Evolutionary conservation across 352 stramenopile species (phyloP), one percentile per base, ranked within the genome.

Genomic region (Saprolegnia diclina): DNA sequence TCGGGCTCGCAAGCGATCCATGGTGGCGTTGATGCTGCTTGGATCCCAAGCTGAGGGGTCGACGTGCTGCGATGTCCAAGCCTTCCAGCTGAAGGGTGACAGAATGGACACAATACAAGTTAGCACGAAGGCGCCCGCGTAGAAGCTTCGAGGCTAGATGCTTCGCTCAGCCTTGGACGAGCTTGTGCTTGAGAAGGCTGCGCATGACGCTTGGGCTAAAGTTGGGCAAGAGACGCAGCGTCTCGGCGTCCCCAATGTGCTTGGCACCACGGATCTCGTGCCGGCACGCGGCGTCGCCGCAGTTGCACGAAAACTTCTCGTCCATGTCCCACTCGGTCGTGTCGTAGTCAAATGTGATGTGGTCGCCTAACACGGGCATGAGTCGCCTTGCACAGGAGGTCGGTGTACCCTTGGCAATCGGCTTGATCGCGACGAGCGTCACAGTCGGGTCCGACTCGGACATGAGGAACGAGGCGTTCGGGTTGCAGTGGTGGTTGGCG

Each of bases 241-340:
- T 71, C 55, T 92, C 71, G 9, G 69, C 52, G 56, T 91, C 75
- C n/a, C 46, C 73, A 13, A 96, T 75, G 73, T 92, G 85, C 76
- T 94, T 94, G 65, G 88, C 88, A 5, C 88, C 88, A 16, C 79
- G 76, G 40, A 95, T 86, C 74, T 92, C 76, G 22, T 82, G 80
- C 35, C 77, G 78, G 65, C 85, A 92, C 13, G 76, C 79, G 3
- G 71, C 52, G 26, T 82, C 77, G 53, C 87, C 84, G 65, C 88
- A 96, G 44, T 79, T 79, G 73, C 88, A 96, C 62, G 86, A 76
- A 32, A 96, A 96, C 69, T 94, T 94, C 68, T 93, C 85, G 67
- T 96, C 85, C 88, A 96, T 96, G 75, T 96, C 87, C 88, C 88
- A 96, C 71, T 96, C 88, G 65, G 84, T 96, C 64, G 87, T 94